Conservation (phyloP, 345 rosid species). For the Camelina laxa region DNA sequence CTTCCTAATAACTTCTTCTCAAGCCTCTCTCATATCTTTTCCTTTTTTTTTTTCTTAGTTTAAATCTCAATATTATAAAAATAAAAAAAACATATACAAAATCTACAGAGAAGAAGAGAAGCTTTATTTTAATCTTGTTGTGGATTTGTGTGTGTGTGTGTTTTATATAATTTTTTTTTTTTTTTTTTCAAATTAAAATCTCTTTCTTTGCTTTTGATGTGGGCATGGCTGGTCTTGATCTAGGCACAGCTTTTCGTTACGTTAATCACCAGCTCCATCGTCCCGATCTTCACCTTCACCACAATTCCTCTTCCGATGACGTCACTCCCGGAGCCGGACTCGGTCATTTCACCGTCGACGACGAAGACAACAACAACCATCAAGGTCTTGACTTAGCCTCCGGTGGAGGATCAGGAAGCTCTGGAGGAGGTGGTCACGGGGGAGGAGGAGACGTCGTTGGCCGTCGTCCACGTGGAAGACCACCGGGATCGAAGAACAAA, state of each 20-base stretch:
- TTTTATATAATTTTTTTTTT: conserved; percentile 29
- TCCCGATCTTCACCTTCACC: conserved; percentile 53
- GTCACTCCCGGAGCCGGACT: conserved; percentile 47
- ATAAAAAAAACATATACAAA: conserved; percentile 27
- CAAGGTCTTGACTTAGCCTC: conserved; percentile 60
- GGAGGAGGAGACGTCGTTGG: conserved; percentile 48
- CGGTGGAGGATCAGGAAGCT: conserved; percentile 46
- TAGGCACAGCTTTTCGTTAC: conserved; percentile 56
- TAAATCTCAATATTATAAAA: neutral
- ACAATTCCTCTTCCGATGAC: conserved; percentile 51
- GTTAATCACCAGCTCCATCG: conserved; percentile 52
- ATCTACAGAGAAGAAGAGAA: conserved; percentile 44
- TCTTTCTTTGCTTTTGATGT: conserved; percentile 46
- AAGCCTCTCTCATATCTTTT: conserved; percentile 24
- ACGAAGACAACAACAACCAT: conserved; percentile 44
- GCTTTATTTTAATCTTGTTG: conserved; percentile 46
- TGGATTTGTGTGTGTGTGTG: conserved; percentile 26
- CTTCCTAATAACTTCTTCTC: conserved; percentile 34
- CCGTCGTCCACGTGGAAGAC: conserved; percentile 92
- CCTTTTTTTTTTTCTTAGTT: neutral
- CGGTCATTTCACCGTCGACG: conserved; percentile 50
- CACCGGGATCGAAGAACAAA: conserved; percentile 96
- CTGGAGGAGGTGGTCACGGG: conserved; percentile 43
- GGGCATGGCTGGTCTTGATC: conserved; percentile 61
- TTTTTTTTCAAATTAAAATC: too few relatives aligned